Percentiles rank a stretch among this genome's conserved stretches.
These are phyloP conservation scores for Scalesia atractyloides DNA, from an alignment of 129 eudicot genomes.

Conservation along the genomic window DNA sequence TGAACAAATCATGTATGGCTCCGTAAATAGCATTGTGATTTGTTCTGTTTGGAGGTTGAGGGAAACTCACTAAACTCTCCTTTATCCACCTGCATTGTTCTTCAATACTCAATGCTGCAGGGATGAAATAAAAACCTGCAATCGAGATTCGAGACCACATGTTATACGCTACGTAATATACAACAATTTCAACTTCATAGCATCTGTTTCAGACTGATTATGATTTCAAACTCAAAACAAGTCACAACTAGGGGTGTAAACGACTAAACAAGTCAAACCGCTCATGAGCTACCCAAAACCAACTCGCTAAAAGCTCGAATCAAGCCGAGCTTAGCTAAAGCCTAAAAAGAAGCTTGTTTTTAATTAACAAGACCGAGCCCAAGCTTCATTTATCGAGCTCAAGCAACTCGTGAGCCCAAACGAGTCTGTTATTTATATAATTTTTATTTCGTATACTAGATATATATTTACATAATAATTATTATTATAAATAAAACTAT, in stretches of 20 bases:
- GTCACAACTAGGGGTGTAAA: not conserved
- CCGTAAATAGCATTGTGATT: slow-evolving; percentile 90
- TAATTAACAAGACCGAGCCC: too few relatives aligned
- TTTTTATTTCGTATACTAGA: too few relatives aligned
- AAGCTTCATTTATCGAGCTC: too few relatives aligned
- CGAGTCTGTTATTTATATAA: too few relatives aligned
- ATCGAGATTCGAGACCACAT: slow-evolving; percentile 17
- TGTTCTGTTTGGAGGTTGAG: slow-evolving; percentile 91
- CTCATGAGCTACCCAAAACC: too few relatives aligned
- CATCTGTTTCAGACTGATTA: not conserved
- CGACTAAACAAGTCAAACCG: too few relatives aligned
- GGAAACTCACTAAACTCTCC: slow-evolving; percentile 85
- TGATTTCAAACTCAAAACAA: not conserved
- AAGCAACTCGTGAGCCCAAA: too few relatives aligned
- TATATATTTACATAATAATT: too few relatives aligned
- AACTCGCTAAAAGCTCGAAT: too few relatives aligned
- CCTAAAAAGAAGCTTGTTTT: too few relatives aligned
- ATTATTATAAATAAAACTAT: too few relatives aligned
- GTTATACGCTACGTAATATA: not conserved
- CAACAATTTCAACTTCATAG: not conserved
- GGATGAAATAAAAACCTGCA: slow-evolving; percentile 91
- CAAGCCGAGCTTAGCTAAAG: too few relatives aligned
- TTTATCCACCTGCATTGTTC: slow-evolving; percentile 84
- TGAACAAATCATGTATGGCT: slow-evolving; percentile 60
- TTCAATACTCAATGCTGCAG: slow-evolving; percentile 71